Conservation (phyloP, 352 stramenopile genomes). For the Phytopythium vexans region DNA sequence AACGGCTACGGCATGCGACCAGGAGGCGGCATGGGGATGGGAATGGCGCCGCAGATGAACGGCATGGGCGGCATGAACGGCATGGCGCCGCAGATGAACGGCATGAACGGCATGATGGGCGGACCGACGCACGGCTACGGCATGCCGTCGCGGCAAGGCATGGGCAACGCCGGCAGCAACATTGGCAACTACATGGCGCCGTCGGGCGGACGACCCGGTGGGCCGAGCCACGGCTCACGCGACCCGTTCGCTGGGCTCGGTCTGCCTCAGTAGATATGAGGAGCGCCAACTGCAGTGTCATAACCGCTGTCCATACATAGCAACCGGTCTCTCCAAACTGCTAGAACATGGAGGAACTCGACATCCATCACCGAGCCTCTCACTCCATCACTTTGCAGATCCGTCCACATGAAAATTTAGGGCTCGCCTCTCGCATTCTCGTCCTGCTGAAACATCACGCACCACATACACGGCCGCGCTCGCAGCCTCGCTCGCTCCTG, state of each 20-base stretch:
- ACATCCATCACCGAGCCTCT: too few relatives aligned
- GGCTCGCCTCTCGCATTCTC: too few relatives aligned
- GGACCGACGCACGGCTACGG: conserved; percentile 24
- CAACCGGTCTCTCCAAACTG: too few relatives aligned
- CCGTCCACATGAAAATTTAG: too few relatives aligned
- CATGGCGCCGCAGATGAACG: conserved; percentile 13
- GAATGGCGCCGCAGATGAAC: conserved; percentile 11
- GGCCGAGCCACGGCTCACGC: conserved; percentile 4
- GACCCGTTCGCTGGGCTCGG: conserved; percentile 78
- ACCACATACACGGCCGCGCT: too few relatives aligned
- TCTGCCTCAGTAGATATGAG: conserved; percentile 26
- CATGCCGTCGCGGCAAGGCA: conserved; percentile 22
- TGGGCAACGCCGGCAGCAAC: conserved; percentile 31
- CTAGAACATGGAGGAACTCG: too few relatives aligned
- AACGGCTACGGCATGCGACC: conserved; percentile 26
- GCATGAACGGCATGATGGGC: conserved; percentile 26
- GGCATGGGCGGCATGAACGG: conserved; percentile 14
- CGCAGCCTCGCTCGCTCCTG: too few relatives aligned
- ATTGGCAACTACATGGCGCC: conserved; percentile 46
- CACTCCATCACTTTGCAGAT: too few relatives aligned
- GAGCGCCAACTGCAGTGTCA: too few relatives aligned
- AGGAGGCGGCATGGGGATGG: conserved; percentile 24
- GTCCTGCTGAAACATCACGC: too few relatives aligned
- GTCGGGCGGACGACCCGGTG: conserved; percentile 12
- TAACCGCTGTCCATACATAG: too few relatives aligned